Evolutionary conservation across 352 stramenopile genomes (phyloP).

Genomic region (Phytophthora sp.): DNA sequence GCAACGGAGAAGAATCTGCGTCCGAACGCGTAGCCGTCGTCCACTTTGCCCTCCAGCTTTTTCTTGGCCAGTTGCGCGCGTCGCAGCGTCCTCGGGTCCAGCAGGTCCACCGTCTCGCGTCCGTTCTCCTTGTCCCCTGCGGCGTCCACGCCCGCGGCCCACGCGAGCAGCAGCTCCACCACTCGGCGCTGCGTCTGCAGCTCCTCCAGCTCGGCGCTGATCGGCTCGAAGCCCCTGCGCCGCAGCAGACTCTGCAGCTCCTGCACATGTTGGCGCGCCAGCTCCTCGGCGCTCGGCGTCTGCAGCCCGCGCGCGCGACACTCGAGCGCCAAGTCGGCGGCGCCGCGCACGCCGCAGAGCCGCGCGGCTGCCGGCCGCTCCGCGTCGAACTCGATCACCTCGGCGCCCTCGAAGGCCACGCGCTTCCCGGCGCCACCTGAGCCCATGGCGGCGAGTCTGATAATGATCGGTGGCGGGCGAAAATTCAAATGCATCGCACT

Average conservation of each 20-base stretch:
- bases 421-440: not conserved
- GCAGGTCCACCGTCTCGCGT: constrained; percentile 1
- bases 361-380: constrained; percentile 48
- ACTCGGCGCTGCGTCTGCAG: constrained; percentile 51
- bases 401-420: constrained; percentile 57
- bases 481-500: constrained; percentile 1
- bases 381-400: constrained; percentile 70
- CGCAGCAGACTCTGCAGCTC: constrained; percentile 44
- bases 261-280: constrained; percentile 31
- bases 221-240: constrained; percentile 42
- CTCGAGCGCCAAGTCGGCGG: constrained; percentile 38
- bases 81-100: constrained; percentile 20
- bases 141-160: constrained; percentile 15
- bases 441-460: not conserved
- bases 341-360: not conserved
- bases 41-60: constrained; percentile 38
- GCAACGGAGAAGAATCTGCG: constrained; percentile 62
- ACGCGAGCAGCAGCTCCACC: constrained; percentile 50
- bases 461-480: not conserved
- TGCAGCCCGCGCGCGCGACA: constrained; percentile 46
- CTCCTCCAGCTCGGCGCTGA: constrained; percentile 27
- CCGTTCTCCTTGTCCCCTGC: constrained; percentile 10
- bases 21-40: constrained; percentile 73
- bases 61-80: constrained; percentile 49
- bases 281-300: not conserved